Conservation (phyloP, 2,329 filamentous ascomycete genomes). For the Cladosporium sp. region DNA sequence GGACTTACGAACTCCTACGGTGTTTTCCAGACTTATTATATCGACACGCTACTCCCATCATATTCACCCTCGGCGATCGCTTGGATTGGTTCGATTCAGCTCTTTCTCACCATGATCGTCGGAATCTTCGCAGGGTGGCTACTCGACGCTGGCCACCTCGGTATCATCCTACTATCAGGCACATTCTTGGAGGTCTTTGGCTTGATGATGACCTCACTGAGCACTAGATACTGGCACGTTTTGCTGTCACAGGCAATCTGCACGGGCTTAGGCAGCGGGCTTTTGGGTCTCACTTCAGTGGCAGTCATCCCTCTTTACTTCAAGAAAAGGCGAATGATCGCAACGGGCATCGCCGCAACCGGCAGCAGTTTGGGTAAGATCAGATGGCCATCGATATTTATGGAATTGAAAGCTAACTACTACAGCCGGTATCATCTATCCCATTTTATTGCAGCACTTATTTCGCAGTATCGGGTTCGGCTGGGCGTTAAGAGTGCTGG, state of each 20-base stretch:
- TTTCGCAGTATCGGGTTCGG: too few relatives aligned
- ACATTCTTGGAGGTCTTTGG: constrained; percentile 40
- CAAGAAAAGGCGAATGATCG: constrained; percentile 45
- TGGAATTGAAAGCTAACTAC: too few relatives aligned
- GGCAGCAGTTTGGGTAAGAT: neutral
- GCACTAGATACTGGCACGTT: constrained; percentile 44
- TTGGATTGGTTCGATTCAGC: constrained; percentile 41
- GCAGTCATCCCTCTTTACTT: constrained; percentile 61
- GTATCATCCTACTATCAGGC: constrained; percentile 32
- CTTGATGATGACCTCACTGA: constrained; percentile 47
- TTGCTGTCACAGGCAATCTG: constrained; percentile 46
- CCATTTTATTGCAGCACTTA: too few relatives aligned
- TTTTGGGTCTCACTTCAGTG: constrained; percentile 56
- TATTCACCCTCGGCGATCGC: constrained; percentile 35
- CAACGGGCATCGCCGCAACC: constrained; percentile 49
- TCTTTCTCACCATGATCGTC: constrained; percentile 37
- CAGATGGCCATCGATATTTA: neutral
- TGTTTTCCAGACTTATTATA: constrained; percentile 40
- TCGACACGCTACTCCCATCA: constrained; percentile 29
- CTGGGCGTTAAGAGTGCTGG: too few relatives aligned
- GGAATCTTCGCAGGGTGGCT: constrained; percentile 38
- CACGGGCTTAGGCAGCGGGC: constrained; percentile 51
- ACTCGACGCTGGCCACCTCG: constrained; percentile 41
- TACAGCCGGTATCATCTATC: too few relatives aligned
- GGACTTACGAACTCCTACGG: constrained; percentile 39